Percentiles rank a stretch among this genome's conserved stretches.
Evolutionary conservation across 805 yeast genomes (phyloP).

Genomic region (Nakazawaea anatomiae): DNA sequence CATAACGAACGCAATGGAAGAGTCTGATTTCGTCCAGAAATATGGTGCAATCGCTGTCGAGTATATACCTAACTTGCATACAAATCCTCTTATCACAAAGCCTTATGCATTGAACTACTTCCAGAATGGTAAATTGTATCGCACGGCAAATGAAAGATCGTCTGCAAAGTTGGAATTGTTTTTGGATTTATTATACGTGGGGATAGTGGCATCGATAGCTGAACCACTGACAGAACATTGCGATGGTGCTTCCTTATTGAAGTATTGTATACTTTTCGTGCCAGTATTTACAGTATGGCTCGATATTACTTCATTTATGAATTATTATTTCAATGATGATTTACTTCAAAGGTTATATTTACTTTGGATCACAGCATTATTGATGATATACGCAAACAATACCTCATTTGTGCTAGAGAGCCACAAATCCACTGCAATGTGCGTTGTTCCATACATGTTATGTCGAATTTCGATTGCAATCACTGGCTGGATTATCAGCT

Average conservation of each 20-base stretch:
- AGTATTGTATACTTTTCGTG: slow-evolving; percentile 43
- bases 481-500: slow-evolving; percentile 32
- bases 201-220: slow-evolving; percentile 56
- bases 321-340: slow-evolving; percentile 59
- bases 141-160: slow-evolving; percentile 51
- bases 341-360: slow-evolving; percentile 46
- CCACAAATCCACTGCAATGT: slow-evolving; percentile 32
- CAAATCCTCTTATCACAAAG: slow-evolving; percentile 33
- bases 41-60: slow-evolving; percentile 44
- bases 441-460: slow-evolving; percentile 42
- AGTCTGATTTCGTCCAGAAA: slow-evolving; percentile 37
- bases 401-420: slow-evolving; percentile 32
- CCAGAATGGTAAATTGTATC: slow-evolving; percentile 46
- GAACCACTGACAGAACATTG: slow-evolving; percentile 45
- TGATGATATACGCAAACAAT: slow-evolving; percentile 48
- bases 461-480: slow-evolving; percentile 35
- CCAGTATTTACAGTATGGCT: slow-evolving; percentile 64
- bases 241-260: slow-evolving; percentile 37
- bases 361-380: slow-evolving; percentile 44
- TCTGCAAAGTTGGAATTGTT: slow-evolving; percentile 51
- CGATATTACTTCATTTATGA: slow-evolving; percentile 59
- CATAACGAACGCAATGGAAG: slow-evolving; percentile 12
- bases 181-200: slow-evolving; percentile 58
- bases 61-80: slow-evolving; percentile 37
- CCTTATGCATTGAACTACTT: slow-evolving; percentile 62